These are phyloP conservation scores for Scutellaria galericulata DNA, from an alignment of 257 asterid genomes.

Conservation along the genomic window DNA sequence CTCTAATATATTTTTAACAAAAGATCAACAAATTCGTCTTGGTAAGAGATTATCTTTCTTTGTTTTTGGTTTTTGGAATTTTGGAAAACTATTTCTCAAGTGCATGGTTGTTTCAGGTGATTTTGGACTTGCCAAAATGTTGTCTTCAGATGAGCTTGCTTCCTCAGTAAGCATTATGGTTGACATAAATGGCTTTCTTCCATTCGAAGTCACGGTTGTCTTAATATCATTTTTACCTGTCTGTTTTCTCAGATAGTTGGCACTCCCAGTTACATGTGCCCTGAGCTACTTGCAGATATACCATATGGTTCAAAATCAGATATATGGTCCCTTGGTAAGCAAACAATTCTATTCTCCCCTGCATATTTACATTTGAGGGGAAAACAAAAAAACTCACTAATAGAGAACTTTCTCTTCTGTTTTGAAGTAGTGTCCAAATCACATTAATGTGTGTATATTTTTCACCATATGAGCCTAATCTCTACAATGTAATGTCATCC, in stretches of 20 bases:
- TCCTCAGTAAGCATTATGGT: slow-evolving; percentile 72
- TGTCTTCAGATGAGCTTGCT: slow-evolving; percentile 86
- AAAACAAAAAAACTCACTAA: background rate
- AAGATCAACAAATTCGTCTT: slow-evolving; percentile 86
- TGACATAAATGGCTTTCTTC: slow-evolving; percentile 16
- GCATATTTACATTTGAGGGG: slow-evolving; percentile 16
- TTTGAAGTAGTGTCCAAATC: slow-evolving; percentile 23
- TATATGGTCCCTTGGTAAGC: slow-evolving; percentile 92
- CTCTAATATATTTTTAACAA: slow-evolving; percentile 86
- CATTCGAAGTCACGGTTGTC: slow-evolving; percentile 7
- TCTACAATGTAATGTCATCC: slow-evolving; percentile 37
- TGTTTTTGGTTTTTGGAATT: slow-evolving; percentile 9
- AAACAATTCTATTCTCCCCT: slow-evolving; percentile 6
- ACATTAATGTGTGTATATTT: background rate
- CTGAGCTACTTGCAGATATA: slow-evolving; percentile 94
- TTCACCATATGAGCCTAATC: slow-evolving; percentile 31
- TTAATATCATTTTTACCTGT: slow-evolving; percentile 30
- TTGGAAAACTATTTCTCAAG: slow-evolving; percentile 38
- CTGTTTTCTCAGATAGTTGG: slow-evolving; percentile 75
- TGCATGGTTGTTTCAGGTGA: slow-evolving; percentile 64
- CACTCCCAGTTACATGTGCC: slow-evolving; percentile 97
- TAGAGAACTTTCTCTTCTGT: background rate
- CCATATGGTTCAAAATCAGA: slow-evolving; percentile 96
- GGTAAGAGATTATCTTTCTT: slow-evolving; percentile 52
- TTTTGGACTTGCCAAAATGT: slow-evolving; percentile 91